Evolutionary conservation across 2,329 filamentous ascomycete genomes (phyloP).

Genomic region (Colletotrichum kahawae): DNA sequence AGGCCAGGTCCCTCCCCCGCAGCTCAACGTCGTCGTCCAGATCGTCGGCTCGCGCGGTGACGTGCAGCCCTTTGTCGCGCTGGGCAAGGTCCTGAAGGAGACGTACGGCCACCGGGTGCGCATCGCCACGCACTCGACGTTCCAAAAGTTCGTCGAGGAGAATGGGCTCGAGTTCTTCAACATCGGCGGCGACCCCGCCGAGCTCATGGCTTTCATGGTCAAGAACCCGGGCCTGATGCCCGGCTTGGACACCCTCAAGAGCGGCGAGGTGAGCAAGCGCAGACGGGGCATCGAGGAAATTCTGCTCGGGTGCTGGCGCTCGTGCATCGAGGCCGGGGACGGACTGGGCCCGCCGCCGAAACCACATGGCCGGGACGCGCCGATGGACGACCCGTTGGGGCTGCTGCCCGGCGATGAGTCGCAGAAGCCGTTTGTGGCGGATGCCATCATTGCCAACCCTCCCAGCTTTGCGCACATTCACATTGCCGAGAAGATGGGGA

Average conservation of each 20-base stretch:
- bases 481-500: constrained; percentile 75
- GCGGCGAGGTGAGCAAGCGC: constrained; percentile 77
- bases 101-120: constrained; percentile 74
- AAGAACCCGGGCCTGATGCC: constrained; percentile 89
- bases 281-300: constrained; percentile 79
- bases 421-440: constrained; percentile 76
- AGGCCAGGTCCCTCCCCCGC: constrained; percentile 59
- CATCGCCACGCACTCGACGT: constrained; percentile 74
- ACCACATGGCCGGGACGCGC: constrained; percentile 51
- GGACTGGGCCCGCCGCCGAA: constrained; percentile 58
- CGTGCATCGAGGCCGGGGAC: constrained; percentile 80
- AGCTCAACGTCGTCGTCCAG: constrained; percentile 74
- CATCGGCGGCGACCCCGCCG: constrained; percentile 77
- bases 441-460: constrained; percentile 80
- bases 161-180: constrained; percentile 77
- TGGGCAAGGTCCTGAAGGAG: constrained; percentile 68
- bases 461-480: constrained; percentile 80
- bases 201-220: constrained; percentile 90
- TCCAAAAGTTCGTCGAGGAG: constrained; percentile 71
- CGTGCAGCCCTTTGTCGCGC: constrained; percentile 76
- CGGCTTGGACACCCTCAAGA: constrained; percentile 76
- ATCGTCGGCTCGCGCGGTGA: constrained; percentile 78
- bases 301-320: constrained; percentile 84
- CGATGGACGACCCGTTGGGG: constrained; percentile 51
- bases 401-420: constrained; percentile 45